These are phyloP conservation scores for Thalassiosira pacifica DNA, from an alignment of 352 stramenopile genomes.

Conservation along the genomic window DNA sequence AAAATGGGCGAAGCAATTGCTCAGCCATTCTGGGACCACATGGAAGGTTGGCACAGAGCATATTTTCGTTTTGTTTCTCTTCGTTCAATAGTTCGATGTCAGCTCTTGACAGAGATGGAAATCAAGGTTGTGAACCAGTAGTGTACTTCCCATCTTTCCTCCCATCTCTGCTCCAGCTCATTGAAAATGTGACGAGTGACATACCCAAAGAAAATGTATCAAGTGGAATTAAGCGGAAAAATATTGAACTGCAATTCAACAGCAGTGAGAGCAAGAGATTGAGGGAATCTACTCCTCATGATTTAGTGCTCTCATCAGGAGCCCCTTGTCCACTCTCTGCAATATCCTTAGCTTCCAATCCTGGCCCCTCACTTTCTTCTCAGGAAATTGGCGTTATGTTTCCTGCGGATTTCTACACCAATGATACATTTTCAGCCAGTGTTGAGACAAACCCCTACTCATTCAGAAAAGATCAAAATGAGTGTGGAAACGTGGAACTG, in stretches of 20 bases:
- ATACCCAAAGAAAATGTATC: background rate
- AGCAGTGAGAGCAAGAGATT: background rate
- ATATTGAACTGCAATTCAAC: background rate
- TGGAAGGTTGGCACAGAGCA: slow-evolving; percentile 13
- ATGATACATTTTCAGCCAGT: too few relatives aligned
- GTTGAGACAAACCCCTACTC: slow-evolving; percentile 51
- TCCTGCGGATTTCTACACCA: background rate
- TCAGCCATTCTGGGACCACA: background rate
- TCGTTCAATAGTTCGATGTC: slow-evolving; percentile 20
- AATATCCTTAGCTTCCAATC: background rate
- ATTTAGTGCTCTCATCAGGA: background rate
- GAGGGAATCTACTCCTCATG: background rate
- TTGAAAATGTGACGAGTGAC: too few relatives aligned
- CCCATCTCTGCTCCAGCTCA: slow-evolving; percentile 44
- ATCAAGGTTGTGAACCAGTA: slow-evolving; percentile 70
- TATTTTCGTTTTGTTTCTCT: slow-evolving; percentile 48
- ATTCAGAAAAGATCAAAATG: slow-evolving; percentile 1
- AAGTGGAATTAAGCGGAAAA: slow-evolving; percentile 40
- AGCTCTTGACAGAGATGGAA: slow-evolving; percentile 56
- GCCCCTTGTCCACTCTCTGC: background rate
- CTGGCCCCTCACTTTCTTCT: background rate
- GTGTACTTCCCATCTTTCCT: slow-evolving; percentile 79
- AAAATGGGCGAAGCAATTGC: too few relatives aligned
- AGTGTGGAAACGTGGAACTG: slow-evolving; percentile 28
- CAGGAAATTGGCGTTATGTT: background rate